Evolutionary conservation across 345 rosid genomes (phyloP), one percentile per base, ranked within the genome.

Genomic region (Excoecaria cochinchinensis): DNA sequence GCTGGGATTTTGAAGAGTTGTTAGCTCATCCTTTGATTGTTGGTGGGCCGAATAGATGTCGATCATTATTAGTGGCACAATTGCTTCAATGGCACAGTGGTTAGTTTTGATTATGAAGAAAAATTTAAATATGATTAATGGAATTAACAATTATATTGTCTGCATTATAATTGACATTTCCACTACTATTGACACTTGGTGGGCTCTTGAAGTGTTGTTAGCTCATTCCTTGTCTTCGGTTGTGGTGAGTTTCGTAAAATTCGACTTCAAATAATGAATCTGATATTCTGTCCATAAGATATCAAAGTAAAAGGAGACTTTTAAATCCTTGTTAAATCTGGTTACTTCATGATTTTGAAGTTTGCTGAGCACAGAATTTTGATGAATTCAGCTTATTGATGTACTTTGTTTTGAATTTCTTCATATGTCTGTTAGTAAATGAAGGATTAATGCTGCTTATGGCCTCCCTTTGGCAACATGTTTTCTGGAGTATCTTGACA

Each of bases 331-430:
- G 5, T 74, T 40, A 39, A 9, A 38, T 53, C 3, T 70, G 31
- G 8, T 8, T 31, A 22, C 16, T 24, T 21, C 4, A 70, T 55
- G 9, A 13, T 70, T 15, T 21, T 13, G 39, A 70, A 42, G 22
- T 65, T 36, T 39, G 69, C 60, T 17, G 22, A 39, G 38, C 31
- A n/a, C 50, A 13, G 12, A 36, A 36, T 70, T 55, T 47, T n/a
- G 94, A 93, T 47, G 95, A 89, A 55, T 96, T 96, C 85, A 90
- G 98, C 87, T 84, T 93, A 86, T 86, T 96, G 81, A 93, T 96
- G 99, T 96, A 96, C 89, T 93, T 93, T 73, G 98, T 96, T 73
- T 91, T 96, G 78, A 96, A 96, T 83, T 87, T 96, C 89, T 96
- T 96, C 82, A 82, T 85, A 83, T 93, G 97, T 85, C 90, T 96